Conservation (phyloP, 768 basidiomycete genomes). For the Lactarius tabidus region DNA sequence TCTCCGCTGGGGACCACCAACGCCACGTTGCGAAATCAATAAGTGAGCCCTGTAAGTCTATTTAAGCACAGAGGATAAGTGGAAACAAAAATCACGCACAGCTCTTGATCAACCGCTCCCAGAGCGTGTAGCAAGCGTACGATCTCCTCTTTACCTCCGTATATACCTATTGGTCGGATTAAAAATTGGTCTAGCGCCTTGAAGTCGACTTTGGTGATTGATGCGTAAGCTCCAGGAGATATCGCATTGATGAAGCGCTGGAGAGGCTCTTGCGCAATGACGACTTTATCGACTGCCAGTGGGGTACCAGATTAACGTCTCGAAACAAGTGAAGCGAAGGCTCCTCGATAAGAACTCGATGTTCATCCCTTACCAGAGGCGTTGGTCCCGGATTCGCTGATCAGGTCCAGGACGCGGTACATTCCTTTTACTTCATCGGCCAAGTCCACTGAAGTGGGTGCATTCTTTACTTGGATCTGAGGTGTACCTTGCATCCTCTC, state of each 20-base stretch:
- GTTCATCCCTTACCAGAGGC: slow-evolving; percentile 44
- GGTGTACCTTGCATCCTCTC: not conserved
- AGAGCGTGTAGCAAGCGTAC: slow-evolving; percentile 40
- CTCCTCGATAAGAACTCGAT: not conserved
- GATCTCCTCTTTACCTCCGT: slow-evolving; percentile 51
- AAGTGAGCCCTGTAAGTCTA: slow-evolving; percentile 19
- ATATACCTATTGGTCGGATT: slow-evolving; percentile 52
- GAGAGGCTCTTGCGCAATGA: slow-evolving; percentile 52
- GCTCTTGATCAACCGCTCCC: slow-evolving; percentile 35
- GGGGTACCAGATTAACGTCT: not conserved
- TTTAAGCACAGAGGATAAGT: not conserved
- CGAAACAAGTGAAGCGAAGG: not conserved
- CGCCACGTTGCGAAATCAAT: slow-evolving; percentile 20
- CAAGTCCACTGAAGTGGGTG: not conserved
- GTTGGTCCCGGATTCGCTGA: slow-evolving; percentile 46
- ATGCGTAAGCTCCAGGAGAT: slow-evolving; percentile 47
- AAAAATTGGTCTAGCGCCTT: slow-evolving; percentile 42
- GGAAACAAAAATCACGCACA: slow-evolving; percentile 34
- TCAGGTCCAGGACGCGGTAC: slow-evolving; percentile 51
- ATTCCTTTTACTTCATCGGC: slow-evolving; percentile 37
- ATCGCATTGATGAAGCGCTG: slow-evolving; percentile 44
- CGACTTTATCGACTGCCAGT: slow-evolving; percentile 65
- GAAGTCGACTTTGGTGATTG: slow-evolving; percentile 55
- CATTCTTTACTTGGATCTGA: not conserved
- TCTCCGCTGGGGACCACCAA: not conserved